phyloP scores from a whole-genome alignment of 768 basidiomycete species.

The Phylloporus arenicola region DNA sequence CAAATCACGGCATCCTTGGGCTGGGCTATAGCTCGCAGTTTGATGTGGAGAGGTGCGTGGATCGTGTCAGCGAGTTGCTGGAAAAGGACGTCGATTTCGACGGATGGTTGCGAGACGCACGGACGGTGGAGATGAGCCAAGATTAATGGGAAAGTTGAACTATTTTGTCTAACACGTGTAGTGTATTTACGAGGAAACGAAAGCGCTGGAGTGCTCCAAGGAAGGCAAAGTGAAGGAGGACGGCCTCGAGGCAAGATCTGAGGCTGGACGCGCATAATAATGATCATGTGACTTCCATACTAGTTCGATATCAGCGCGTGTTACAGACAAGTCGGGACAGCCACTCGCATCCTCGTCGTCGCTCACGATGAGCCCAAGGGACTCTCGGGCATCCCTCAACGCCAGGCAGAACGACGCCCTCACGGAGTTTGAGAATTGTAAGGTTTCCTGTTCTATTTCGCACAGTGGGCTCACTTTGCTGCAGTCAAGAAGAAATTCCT shows the following conservation, averaged over 20 bases:
- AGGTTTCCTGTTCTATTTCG: slow-evolving; percentile 24
- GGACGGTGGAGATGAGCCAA: slow-evolving; percentile 26
- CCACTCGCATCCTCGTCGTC: slow-evolving; percentile 15
- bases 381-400: slow-evolving; percentile 45
- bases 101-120: slow-evolving; percentile 45
- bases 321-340: slow-evolving; percentile 16
- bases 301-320: slow-evolving; percentile 36
- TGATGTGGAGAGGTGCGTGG: slow-evolving; percentile 50
- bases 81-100: slow-evolving; percentile 56
- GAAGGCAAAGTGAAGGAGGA: slow-evolving; percentile 26
- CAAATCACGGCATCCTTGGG: slow-evolving; percentile 29
- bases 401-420: slow-evolving; percentile 73
- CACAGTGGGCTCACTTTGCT: slow-evolving; percentile 20
- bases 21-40: slow-evolving; percentile 55
- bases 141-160: slow-evolving; percentile 11
- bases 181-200: slow-evolving; percentile 18
- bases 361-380: slow-evolving; percentile 32
- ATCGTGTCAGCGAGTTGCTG: slow-evolving; percentile 48
- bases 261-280: slow-evolving; percentile 17
- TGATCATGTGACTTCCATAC: slow-evolving; percentile 26
- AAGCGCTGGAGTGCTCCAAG: slow-evolving; percentile 10
- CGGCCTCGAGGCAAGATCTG: slow-evolving; percentile 24
- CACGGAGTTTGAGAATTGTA: slow-evolving; percentile 81
- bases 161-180: slow-evolving; percentile 16
- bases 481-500: slow-evolving; percentile 91